Evolutionary conservation across 768 basidiomycete species (phyloP).

Genomic region (Steccherinum ochraceum): DNA sequence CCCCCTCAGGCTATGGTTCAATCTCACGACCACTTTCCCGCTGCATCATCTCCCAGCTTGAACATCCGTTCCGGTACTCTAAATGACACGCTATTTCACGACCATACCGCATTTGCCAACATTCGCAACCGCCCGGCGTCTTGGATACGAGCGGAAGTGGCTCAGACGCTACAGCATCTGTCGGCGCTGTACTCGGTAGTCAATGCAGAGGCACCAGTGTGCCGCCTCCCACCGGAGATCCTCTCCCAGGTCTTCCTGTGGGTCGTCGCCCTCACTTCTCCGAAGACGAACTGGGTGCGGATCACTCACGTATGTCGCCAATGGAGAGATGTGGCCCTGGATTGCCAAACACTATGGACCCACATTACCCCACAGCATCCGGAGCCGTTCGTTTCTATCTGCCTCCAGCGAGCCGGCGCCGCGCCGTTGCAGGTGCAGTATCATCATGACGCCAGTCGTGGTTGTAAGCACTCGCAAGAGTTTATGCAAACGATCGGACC

Average conservation of each 20-base stretch:
- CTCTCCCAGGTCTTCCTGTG: neutral
- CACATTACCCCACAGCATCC: neutral
- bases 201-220: neutral
- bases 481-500: neutral
- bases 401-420: neutral
- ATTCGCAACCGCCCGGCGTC: neutral
- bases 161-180: neutral
- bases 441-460: neutral
- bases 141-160: neutral
- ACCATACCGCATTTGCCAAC: neutral
- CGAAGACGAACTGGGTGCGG: neutral
- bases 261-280: neutral
- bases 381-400: neutral
- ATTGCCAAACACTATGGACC: neutral
- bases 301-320: neutral
- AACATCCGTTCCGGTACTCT: too few species aligned
- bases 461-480: neutral
- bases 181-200: neutral
- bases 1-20: too few species aligned
- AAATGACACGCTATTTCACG: too few species aligned
- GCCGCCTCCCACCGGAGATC: neutral
- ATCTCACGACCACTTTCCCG: too few species aligned
- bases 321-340: neutral
- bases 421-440: neutral
- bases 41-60: too few species aligned